Percentiles rank a stretch among this genome's conserved stretches.
These are phyloP conservation scores for Coemansia sp. DNA, from an alignment of 192 early-diverging fungal species.

Conservation along the genomic window DNA sequence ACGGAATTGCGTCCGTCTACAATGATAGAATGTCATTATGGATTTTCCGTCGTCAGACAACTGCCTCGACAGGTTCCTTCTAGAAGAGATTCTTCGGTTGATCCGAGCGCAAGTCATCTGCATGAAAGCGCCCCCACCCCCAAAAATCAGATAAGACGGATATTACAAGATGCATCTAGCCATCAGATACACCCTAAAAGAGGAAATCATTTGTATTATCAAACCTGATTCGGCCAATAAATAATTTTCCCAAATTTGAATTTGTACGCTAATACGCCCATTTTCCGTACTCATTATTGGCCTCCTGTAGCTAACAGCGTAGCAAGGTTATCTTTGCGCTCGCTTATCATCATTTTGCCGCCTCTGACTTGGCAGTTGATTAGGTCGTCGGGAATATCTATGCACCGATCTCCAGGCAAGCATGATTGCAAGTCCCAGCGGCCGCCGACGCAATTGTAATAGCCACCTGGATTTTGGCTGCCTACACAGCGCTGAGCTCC, in stretches of 20 bases:
- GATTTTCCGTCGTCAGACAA: not conserved
- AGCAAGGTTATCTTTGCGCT: not conserved
- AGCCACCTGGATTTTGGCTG: slow-evolving; percentile 19
- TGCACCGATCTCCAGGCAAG: slow-evolving; percentile 34
- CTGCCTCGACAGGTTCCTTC: not conserved
- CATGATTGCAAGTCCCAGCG: slow-evolving; percentile 44
- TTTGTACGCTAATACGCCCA: not conserved
- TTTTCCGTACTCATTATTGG: not conserved
- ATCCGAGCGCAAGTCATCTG: not conserved
- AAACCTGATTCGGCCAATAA: not conserved
- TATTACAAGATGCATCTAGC: not conserved
- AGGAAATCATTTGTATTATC: not conserved
- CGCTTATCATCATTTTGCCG: slow-evolving; percentile 3
- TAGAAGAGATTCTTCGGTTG: not conserved
- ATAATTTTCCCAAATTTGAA: not conserved
- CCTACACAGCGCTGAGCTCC: slow-evolving; percentile 35
- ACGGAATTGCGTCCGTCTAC: not conserved
- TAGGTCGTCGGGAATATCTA: slow-evolving; percentile 39
- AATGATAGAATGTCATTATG: not conserved
- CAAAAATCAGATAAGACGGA: slow-evolving; percentile 6
- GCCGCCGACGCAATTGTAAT: slow-evolving; percentile 29
- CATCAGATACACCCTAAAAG: slow-evolving; percentile 7
- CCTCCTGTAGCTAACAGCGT: not conserved
- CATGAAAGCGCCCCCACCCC: not conserved
- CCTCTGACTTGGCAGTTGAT: slow-evolving; percentile 50